Conservation (phyloP, 75 land plant species). For the Picea sitchensis region DNA sequence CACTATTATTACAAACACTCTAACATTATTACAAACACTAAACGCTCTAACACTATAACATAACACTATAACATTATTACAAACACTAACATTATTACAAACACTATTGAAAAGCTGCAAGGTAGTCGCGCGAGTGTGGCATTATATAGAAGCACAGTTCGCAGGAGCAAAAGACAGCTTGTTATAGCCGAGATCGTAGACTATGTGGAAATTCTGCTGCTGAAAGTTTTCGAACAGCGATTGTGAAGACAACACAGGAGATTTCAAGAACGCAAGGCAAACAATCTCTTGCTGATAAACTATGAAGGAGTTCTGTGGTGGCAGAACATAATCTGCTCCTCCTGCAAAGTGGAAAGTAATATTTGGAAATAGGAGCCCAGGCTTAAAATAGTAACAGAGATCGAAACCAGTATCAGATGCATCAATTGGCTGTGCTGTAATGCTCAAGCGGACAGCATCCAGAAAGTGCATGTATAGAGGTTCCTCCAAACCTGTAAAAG, state of each 20-base stretch:
- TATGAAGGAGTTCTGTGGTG: background rate
- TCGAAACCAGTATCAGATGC: background rate
- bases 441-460: background rate
- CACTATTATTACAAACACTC: too few species aligned
- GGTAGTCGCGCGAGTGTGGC: too few species aligned
- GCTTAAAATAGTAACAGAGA: background rate
- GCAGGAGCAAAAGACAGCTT: background rate
- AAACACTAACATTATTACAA: too few species aligned
- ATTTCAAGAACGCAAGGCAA: too few species aligned
- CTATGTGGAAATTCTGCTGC: background rate
- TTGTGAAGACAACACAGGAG: too few species aligned
- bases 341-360: background rate
- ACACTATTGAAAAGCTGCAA: too few species aligned
- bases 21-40: too few species aligned
- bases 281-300: background rate
- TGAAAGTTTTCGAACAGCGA: background rate
- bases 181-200: background rate
- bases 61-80: too few species aligned
- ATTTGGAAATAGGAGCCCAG: background rate
- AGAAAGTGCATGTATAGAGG: background rate
- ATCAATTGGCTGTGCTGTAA: background rate
- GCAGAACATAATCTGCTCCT: background rate
- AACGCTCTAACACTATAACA: too few species aligned
- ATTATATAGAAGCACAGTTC: too few species aligned
- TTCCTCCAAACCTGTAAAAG: constrained; percentile 21